A percentile compares a stretch with the other conserved stretches of the same genome.
Evolutionary conservation across 2,329 filamentous ascomycete species (phyloP).

Genomic region (Helminthosporium solani): DNA sequence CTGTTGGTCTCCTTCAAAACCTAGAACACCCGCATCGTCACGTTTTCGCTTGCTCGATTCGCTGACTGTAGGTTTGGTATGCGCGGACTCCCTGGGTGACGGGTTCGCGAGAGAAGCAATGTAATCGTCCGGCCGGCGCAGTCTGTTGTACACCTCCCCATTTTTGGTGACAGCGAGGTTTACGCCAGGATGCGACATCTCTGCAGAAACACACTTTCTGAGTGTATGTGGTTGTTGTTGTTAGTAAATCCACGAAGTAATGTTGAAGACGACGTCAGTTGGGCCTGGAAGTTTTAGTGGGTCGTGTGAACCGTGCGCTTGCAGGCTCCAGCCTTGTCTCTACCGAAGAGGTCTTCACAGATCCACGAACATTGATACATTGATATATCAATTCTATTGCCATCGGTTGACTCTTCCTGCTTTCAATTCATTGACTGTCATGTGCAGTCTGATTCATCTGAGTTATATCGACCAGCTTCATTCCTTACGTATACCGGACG

Average conservation of each 20-base stretch:
- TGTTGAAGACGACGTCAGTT: background rate
- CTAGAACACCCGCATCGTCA: conserved; percentile 11
- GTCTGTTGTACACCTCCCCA: conserved; percentile 40
- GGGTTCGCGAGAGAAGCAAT: conserved; percentile 13
- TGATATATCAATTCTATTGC: too few relatives aligned
- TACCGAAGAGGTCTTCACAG: too few relatives aligned
- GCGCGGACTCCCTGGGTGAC: conserved; percentile 8
- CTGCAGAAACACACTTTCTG: conserved; percentile 4
- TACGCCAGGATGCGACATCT: conserved; percentile 26
- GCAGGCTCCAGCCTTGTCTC: too few relatives aligned
- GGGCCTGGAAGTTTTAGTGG: conserved; percentile 4
- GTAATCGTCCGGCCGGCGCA: conserved; percentile 36
- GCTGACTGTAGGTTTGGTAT: conserved; percentile 1
- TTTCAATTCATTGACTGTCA: too few relatives aligned
- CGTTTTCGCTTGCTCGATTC: conserved; percentile 25
- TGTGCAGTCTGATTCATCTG: conserved; percentile 57
- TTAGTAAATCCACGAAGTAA: background rate
- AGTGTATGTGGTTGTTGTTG: background rate
- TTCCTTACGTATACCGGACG: conserved; percentile 54
- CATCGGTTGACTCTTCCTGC: too few relatives aligned
- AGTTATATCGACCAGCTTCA: conserved; percentile 63
- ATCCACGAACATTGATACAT: too few relatives aligned
- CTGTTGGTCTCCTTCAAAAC: background rate
- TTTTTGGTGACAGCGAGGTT: conserved; percentile 37
- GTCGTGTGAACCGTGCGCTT: background rate